These are phyloP conservation scores for Vaccinium corymbosum DNA, from an alignment of 148 eudicot genomes.

Conservation along the genomic window DNA sequence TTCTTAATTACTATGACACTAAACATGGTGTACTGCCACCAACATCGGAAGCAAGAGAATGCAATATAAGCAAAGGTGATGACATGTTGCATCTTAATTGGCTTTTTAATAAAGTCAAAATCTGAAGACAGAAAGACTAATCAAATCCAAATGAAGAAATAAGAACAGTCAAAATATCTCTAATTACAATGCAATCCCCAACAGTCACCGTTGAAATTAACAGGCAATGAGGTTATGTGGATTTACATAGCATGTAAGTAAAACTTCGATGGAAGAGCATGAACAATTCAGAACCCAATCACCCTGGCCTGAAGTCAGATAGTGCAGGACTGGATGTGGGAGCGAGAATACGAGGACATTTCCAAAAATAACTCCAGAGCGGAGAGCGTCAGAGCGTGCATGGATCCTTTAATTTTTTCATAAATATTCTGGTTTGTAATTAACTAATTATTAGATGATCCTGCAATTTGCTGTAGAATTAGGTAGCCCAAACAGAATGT, in stretches of 20 bases:
- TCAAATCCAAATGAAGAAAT: conserved; percentile 8
- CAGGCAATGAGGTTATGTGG: background rate
- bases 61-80: background rate
- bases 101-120: background rate
- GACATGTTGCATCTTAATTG: background rate
- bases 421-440: background rate
- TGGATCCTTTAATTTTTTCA: too few relatives aligned
- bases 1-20: background rate
- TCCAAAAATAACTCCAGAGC: background rate
- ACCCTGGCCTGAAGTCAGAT: background rate
- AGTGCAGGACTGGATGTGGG: background rate
- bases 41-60: background rate
- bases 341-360: background rate
- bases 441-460: background rate
- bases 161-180: background rate
- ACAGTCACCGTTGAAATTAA: background rate
- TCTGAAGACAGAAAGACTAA: background rate
- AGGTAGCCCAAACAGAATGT: background rate
- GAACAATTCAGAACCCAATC: background rate
- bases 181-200: background rate
- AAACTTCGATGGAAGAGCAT: background rate
- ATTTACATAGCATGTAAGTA: background rate
- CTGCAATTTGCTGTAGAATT: background rate
- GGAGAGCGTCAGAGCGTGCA: background rate
- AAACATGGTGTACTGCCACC: background rate